phyloP scores from a whole-genome alignment of 2,329 filamentous ascomycete genomes.

The Monilinia aucupariae region DNA sequence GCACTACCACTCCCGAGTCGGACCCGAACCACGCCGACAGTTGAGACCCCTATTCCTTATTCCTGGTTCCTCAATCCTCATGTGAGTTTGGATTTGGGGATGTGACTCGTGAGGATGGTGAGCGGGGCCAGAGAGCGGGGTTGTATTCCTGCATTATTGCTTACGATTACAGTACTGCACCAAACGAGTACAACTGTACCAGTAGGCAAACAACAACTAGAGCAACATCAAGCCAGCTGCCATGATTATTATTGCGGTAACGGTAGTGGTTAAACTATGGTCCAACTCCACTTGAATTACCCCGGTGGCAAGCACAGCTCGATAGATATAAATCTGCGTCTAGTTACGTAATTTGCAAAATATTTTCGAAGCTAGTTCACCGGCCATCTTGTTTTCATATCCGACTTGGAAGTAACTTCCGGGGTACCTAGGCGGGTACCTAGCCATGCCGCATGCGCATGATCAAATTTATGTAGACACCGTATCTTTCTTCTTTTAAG shows the following conservation, averaged over 20 bases:
- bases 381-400: slow-evolving; percentile 6
- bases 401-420: not conserved
- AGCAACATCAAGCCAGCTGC: not conserved
- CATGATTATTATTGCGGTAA: no score
- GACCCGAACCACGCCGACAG: no score
- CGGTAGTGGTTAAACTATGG: not conserved
- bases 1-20: no score
- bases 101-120: no score
- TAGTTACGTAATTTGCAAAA: slow-evolving; percentile 15
- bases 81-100: no score
- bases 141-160: no score
- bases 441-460: not conserved
- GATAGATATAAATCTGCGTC: not conserved
- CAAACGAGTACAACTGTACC: no score
- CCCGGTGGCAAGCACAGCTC: not conserved
- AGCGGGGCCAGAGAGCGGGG: not conserved
- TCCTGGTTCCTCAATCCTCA: no score
- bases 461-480: not conserved
- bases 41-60: no score
- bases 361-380: not conserved
- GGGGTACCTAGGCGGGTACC: no score
- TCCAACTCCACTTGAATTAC: not conserved
- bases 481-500: not conserved
- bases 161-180: no score
- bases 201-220: no score